Percentiles rank a stretch among this genome's conserved stretches.
Conservation (phyloP, 768 basidiomycete genomes). For the Tulasnella sp. region DNA sequence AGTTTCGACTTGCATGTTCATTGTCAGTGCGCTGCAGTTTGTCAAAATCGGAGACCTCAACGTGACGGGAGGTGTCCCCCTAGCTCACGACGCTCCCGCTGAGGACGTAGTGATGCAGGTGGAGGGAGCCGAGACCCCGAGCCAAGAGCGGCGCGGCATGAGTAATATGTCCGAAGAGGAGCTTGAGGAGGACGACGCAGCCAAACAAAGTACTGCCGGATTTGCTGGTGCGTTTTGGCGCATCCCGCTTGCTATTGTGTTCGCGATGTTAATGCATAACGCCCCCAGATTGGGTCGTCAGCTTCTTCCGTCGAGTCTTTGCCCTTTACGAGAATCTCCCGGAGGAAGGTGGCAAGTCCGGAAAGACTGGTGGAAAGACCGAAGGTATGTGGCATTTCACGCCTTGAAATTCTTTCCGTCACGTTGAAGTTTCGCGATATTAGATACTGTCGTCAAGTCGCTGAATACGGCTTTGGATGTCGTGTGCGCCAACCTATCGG, state of each 20-base stretch:
- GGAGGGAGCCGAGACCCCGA: slow-evolving; percentile 27
- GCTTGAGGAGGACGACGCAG: slow-evolving; percentile 59
- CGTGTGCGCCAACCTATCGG: slow-evolving; percentile 68
- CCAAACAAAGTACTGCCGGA: slow-evolving; percentile 64
- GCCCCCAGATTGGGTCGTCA: slow-evolving; percentile 62
- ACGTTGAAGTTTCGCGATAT: not conserved
- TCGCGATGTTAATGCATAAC: not conserved
- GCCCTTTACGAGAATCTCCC: slow-evolving; percentile 86
- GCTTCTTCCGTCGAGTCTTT: slow-evolving; percentile 66
- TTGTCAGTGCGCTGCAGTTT: slow-evolving; percentile 59
- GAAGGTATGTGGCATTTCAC: slow-evolving; percentile 13
- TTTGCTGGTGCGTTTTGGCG: slow-evolving; percentile 50
- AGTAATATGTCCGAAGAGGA: slow-evolving; percentile 24
- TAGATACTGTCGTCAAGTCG: slow-evolving; percentile 61
- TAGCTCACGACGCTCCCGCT: slow-evolving; percentile 44
- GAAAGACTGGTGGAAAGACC: slow-evolving; percentile 68
- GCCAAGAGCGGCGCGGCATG: slow-evolving; percentile 1
- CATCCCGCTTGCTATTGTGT: not conserved
- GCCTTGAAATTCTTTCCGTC: not conserved
- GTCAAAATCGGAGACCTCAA: slow-evolving; percentile 68
- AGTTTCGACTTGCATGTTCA: slow-evolving; percentile 60
- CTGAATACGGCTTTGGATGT: slow-evolving; percentile 73
- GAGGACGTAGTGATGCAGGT: slow-evolving; percentile 37
- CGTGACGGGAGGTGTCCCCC: slow-evolving; percentile 40
- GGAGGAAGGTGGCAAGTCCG: slow-evolving; percentile 79